Base-by-base conservation (phyloP, 1,284 basidiomycete genomes). In the Cutaneotrichosporon sp. region DNA sequence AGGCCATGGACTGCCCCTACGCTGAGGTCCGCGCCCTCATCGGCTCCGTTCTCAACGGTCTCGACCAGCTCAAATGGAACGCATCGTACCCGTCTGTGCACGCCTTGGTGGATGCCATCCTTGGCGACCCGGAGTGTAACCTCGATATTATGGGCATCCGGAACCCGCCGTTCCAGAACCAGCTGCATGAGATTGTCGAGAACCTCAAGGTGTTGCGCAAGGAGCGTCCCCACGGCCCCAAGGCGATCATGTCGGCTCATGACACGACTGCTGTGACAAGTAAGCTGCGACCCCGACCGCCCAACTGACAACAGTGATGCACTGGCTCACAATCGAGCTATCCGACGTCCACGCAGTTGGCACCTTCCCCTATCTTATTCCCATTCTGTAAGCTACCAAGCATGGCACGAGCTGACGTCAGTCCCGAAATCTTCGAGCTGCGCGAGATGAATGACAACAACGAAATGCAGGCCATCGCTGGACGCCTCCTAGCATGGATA, bases 241-340 rank as follows among this genome's bases (percentile, higher is more conserved):
- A 87, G 62, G 87, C 87, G 84, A 69, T 89, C 81, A 34, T 83
- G 65, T 91, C 88, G 4, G 83, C 83, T 77, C 94, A 94, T 70
- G 91, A 96, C 75, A 90, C 88, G 76, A 83, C 89, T 51, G 86
- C 87, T 1, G 57, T 66, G n/a, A 74, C 72, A n/a, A 59, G 70
- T 70, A 25, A 54, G 68, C 55, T 39, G 8, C 10, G 19, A 3
- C 14, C 8, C 4, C 43, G n/a, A 33, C 2, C 5, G 5, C 16
- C 17, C 9, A 27, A 8, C 19, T 31, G 19, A 39, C 26, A n/a
- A 12, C 48, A 12, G 79, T 87, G 20, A 85, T 87, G 75, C 84
- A 82, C 64, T 90, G 87, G 85, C 75, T 89, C 25, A 84, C 82
- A 68, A 81, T 84, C 62, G 79, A 82, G 20, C 65, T 90, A 10